Conservation (phyloP, 2,329 filamentous ascomycete genomes). For the Cladosporium sp. region DNA sequence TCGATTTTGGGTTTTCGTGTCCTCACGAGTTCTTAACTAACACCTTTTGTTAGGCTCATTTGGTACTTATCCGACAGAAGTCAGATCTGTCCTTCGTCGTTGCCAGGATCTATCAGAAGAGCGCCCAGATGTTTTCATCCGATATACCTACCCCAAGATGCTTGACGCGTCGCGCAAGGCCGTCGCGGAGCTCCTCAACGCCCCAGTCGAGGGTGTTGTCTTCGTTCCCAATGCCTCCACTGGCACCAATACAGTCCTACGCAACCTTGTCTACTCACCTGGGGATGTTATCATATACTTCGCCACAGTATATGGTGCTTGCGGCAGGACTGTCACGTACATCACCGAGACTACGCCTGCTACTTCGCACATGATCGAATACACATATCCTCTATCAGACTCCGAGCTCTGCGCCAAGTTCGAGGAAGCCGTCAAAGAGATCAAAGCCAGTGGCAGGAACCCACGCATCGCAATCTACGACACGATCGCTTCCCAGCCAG, state of each 20-base stretch:
- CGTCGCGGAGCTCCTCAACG: conserved; percentile 66
- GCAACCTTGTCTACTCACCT: conserved; percentile 66
- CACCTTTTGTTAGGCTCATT: conserved; percentile 64
- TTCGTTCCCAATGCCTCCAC: conserved; percentile 81
- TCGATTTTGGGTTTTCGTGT: no score
- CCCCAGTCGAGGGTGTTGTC: conserved; percentile 65
- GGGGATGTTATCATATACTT: conserved; percentile 81
- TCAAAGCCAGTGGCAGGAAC: conserved; percentile 58
- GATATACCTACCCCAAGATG: conserved; percentile 62
- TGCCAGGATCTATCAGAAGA: conserved; percentile 69
- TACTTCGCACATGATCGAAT: conserved; percentile 54
- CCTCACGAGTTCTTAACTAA: background rate
- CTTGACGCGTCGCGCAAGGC: conserved; percentile 66
- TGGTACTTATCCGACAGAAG: conserved; percentile 67
- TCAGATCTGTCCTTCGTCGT: conserved; percentile 61
- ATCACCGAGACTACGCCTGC: conserved; percentile 66
- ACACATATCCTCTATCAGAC: conserved; percentile 71
- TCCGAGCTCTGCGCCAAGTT: conserved; percentile 65
- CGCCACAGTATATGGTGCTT: conserved; percentile 74
- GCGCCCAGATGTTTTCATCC: conserved; percentile 73
- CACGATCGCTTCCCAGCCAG: conserved; percentile 75
- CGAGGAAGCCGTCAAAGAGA: conserved; percentile 55
- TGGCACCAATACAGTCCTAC: conserved; percentile 75
- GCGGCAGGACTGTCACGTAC: conserved; percentile 71
- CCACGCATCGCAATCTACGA: conserved; percentile 75